A percentile compares a stretch with the other conserved stretches of the same genome.
phyloP scores from a whole-genome alignment of 2,329 filamentous ascomycete species.

The Colletotrichum agaves region DNA sequence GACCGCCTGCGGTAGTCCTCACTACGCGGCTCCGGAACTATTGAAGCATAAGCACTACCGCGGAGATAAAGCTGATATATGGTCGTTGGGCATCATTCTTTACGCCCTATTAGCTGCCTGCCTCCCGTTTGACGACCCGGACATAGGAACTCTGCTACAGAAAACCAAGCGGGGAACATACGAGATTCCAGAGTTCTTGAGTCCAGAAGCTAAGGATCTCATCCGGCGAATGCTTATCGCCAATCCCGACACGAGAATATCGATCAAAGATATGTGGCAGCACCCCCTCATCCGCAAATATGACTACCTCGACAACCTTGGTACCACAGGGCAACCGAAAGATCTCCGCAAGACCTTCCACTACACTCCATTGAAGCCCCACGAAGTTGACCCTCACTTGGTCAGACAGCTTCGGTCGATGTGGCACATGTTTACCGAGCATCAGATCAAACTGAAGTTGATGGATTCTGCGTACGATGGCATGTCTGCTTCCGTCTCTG shows the following conservation, averaged over 20 bases:
- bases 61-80: conserved; percentile 89
- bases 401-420: conserved; percentile 87
- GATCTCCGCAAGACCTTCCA: conserved; percentile 70
- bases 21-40: conserved; percentile 95
- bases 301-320: conserved; percentile 76
- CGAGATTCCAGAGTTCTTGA: conserved; percentile 71
- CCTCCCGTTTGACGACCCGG: conserved; percentile 81
- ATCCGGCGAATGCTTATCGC: conserved; percentile 82
- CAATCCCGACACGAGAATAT: conserved; percentile 82
- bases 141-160: conserved; percentile 70
- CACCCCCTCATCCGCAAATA: conserved; percentile 91
- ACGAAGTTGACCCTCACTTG: conserved; percentile 83
- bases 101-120: conserved; percentile 87
- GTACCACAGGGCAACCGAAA: conserved; percentile 64
- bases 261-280: conserved; percentile 83
- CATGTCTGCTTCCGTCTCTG: neutral
- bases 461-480: conserved; percentile 40
- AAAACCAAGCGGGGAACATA: conserved; percentile 70
- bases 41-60: conserved; percentile 81
- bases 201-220: conserved; percentile 77
- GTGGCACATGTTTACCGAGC: conserved; percentile 87
- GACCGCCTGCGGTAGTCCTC: conserved; percentile 94
- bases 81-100: conserved; percentile 92
- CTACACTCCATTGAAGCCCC: conserved; percentile 66
- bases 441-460: conserved; percentile 77